Conservation (phyloP, 768 basidiomycete genomes). For the Coprinopsis marcescibilis region DNA sequence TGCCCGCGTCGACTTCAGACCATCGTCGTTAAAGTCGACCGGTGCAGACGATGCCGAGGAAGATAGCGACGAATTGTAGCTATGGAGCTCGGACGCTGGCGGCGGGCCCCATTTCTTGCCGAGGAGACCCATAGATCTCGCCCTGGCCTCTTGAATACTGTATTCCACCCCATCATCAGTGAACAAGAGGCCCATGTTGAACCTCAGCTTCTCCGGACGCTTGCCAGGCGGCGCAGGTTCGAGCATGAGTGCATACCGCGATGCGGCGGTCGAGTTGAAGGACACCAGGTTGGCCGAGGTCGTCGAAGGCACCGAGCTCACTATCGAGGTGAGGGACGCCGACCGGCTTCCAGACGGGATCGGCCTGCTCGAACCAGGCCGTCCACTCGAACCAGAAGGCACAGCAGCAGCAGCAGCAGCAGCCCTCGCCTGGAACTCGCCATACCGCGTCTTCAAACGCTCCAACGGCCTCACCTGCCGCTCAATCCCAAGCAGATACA, state of each 20-base stretch:
- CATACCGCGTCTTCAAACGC: conserved; percentile 74
- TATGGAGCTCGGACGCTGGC: conserved; percentile 40
- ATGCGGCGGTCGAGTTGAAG: conserved; percentile 36
- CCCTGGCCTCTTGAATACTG: conserved; percentile 78
- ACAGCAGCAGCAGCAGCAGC: conserved; percentile 16
- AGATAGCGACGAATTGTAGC: conserved; percentile 28
- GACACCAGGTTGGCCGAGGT: conserved; percentile 22
- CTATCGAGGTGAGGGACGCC: background rate
- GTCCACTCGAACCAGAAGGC: no score
- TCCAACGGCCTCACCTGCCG: conserved; percentile 79
- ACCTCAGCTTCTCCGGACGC: conserved; percentile 65
- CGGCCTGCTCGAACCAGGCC: conserved; percentile 23
- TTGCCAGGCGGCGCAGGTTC: conserved; percentile 63
- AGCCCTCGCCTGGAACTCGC: conserved; percentile 68
- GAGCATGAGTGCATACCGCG: conserved; percentile 67
- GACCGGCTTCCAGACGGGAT: conserved; percentile 14
- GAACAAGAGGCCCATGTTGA: conserved; percentile 64
- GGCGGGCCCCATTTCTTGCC: conserved; percentile 79
- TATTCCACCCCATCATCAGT: conserved; percentile 79
- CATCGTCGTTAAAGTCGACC: conserved; percentile 60
- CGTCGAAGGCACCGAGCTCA: conserved; percentile 15
- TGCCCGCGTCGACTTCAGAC: conserved; percentile 38
- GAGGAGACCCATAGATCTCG: conserved; percentile 74
- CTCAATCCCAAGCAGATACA: conserved; percentile 79
- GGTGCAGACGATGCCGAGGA: conserved; percentile 31